Conservation (phyloP, 2,329 filamentous ascomycete species). For the Colletotrichum sp. region DNA sequence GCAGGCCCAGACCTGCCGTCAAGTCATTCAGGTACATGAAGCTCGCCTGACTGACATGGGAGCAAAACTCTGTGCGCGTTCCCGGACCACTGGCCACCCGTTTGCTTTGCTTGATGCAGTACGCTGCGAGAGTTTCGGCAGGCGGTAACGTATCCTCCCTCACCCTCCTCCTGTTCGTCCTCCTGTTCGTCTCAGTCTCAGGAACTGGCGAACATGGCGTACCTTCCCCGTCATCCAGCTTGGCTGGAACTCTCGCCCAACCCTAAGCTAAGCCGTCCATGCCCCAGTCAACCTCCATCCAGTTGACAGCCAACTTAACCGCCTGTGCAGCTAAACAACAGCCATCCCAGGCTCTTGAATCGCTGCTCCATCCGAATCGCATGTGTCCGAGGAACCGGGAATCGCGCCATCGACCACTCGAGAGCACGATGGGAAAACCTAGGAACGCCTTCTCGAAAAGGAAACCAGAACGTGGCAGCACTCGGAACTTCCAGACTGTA, state of each 20-base stretch:
- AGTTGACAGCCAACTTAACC: not conserved
- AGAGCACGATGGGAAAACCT: not conserved
- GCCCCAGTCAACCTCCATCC: not conserved
- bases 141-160: not conserved
- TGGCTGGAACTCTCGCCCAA: not conserved
- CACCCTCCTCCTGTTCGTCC: not conserved
- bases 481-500: not conserved
- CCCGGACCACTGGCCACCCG: conserved; percentile 8
- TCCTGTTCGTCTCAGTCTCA: conserved; percentile 17
- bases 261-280: not conserved
- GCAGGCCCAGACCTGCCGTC: not conserved
- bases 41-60: not conserved
- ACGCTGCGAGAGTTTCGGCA: conserved; percentile 6
- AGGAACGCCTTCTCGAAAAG: not conserved
- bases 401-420: not conserved
- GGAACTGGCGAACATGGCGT: conserved; percentile 6
- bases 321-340: not conserved
- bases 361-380: not conserved
- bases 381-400: not conserved
- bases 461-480: not conserved
- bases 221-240: conserved; percentile 3
- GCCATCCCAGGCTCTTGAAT: not conserved
- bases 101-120: not conserved
- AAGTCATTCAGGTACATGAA: not conserved
- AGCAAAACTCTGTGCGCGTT: not conserved